Conservation (phyloP, 179 eudicot species). For the Patellifolia procumbens region DNA sequence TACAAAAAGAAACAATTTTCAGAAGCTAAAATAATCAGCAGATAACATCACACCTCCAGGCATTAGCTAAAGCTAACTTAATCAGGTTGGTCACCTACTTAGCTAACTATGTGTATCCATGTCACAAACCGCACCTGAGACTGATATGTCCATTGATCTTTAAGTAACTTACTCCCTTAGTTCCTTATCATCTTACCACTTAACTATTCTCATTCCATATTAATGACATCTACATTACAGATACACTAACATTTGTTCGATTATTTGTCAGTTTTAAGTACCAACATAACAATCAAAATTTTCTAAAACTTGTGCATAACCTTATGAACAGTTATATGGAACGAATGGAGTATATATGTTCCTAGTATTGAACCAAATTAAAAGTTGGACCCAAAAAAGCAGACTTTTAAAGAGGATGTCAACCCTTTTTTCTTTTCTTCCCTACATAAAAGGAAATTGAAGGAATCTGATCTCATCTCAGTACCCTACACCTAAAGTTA, state of each 20-base stretch:
- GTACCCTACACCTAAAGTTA: slow-evolving; percentile 7
- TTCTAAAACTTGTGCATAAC: too few species aligned
- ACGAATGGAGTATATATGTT: too few species aligned
- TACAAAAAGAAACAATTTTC: neutral
- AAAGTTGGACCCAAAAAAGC: neutral
- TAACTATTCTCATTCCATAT: too few species aligned
- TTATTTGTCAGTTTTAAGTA: too few species aligned
- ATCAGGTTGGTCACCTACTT: neutral
- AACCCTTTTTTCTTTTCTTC: slow-evolving; percentile 1
- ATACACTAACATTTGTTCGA: too few species aligned
- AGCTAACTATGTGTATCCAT: neutral
- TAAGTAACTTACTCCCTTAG: neutral
- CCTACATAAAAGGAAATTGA: neutral
- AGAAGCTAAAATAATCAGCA: neutral
- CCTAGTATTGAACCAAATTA: neutral
- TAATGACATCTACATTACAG: too few species aligned
- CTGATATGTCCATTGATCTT: neutral
- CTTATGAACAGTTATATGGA: too few species aligned
- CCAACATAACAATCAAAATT: too few species aligned
- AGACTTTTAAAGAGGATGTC: neutral
- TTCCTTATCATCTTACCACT: neutral
- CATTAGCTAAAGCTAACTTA: neutral
- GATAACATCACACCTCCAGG: neutral
- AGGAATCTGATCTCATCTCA: slow-evolving; percentile 29
- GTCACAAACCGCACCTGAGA: neutral